Base-by-base conservation (phyloP, 305 asterid genomes). In the Coffea humblotiana region DNA sequence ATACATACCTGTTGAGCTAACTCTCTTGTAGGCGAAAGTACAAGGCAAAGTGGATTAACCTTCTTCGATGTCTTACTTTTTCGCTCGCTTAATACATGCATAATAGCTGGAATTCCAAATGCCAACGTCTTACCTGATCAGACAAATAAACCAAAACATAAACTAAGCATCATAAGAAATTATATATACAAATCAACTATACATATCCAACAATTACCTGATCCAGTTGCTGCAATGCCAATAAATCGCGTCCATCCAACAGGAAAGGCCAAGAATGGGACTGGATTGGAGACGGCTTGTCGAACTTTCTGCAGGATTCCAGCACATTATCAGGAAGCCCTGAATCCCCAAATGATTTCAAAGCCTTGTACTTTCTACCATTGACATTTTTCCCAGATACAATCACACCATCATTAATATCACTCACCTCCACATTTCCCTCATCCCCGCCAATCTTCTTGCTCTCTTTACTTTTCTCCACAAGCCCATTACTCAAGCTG, bases 211-310 rank as follows among this genome's bases (percentile, higher is more conserved):
- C 45, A 25, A 70, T 45, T 87, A 96, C 99, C 99, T 67, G 99
- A 96, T 37, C 99, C 99, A 51, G 98, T 96, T 75, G 87, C 90
- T 18, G 99, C 99, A 58, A 96, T 96, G 58, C 99, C 99, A 74
- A 96, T 96, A 68, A 90, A 88, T 96, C 99, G 2, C 97, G 97
- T 32, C 96, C 97, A 61, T 92, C 89, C 52, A 96, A 91, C 61
- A 96, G 94, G 83, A 91, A 96, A 29, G 95, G 98, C 98, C 99
- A 96, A 0, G 98, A 86, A 83, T 96, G 90, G 32, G 98, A 87
- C 69, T 96, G 99, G 84, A 96, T 96, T 8, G 99, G 99, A 43
- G 98, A 96, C 0, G 98, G 99, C 86, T 89, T 93, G 72, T 88
- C 91, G 47, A 96, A 96, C 56, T 85, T 87, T 88, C 91, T 96